Evolutionary conservation across 169 alveolate genomes (phyloP), one percentile per base, ranked within the genome.

Genomic region (Cryptosporidium parvum): DNA sequence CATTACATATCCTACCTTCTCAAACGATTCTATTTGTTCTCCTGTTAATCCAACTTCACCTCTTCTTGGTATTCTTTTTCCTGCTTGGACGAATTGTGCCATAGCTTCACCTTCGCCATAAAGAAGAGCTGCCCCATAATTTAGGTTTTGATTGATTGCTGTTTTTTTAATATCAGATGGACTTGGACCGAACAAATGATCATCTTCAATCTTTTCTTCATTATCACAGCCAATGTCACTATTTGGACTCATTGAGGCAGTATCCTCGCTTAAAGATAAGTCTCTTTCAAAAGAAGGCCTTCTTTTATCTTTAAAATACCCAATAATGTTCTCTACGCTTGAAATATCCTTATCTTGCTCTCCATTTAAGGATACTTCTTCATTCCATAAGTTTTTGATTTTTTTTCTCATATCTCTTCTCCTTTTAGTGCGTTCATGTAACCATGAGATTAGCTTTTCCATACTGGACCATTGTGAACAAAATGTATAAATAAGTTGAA

Each of bases 41-140:
- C 96, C 95, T 0, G 98, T 93, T 44, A 96, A 72, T 9, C 99
- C 99, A 18, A 95, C 98, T 85, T 96, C 98, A 35, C 98, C 98
- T 93, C 97, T 93, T 85, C 98, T 93, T 23, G 98, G 97, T 39
- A 95, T 95, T 71, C 98, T 92, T 72, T 95, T 95, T 26, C 97
- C 98, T 42, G 95, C 87, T 58, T 95, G 96, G 4, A 94, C 94
- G 94, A 92, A 95, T 42, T 95, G 96, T 26, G 98, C 97, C 84
- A 95, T 92, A 65, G 96, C 95, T 48, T 92, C 94, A 4, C 96
- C 97, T 73, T 94, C 97, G 39, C 97, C 97, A 5, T 75, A 80
- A 18, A 92, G 65, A 67, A 92, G 85, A 16, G 85, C 86, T 39
- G 56, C 69, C 37, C 94, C 94, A 51, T 73, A 89, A 85, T 92